A percentile compares a stretch with the other conserved stretches of the same genome.
Evolutionary conservation across 1,139 yeast genomes (phyloP).

Genomic region (Suhomyces atakaporum): DNA sequence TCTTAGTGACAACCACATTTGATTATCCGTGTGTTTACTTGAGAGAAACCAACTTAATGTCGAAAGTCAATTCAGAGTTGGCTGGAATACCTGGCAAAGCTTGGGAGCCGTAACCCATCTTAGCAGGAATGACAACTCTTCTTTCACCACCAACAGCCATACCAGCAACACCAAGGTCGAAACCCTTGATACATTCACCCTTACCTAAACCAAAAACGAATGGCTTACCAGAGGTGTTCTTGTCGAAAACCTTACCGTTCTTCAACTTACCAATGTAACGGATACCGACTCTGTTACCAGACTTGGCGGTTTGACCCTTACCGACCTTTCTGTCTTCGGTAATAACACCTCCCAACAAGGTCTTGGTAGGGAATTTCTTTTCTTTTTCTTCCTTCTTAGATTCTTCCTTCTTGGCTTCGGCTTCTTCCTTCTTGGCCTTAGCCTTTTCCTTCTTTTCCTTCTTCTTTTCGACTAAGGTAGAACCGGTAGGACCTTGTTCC

Average conservation of each 20-base stretch:
- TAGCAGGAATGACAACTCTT: constrained; percentile 92
- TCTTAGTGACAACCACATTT: no score
- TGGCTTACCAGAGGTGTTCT: constrained; percentile 97
- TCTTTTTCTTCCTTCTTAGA: constrained; percentile 20
- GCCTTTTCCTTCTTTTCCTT: constrained; percentile 19
- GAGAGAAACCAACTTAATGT: constrained; percentile 88
- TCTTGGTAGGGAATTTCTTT: constrained; percentile 62
- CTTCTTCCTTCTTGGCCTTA: constrained; percentile 21
- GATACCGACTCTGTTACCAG: constrained; percentile 89
- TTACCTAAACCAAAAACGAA: constrained; percentile 87
- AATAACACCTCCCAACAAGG: constrained; percentile 88
- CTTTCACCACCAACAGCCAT: constrained; percentile 99
- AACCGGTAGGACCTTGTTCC: constrained; percentile 89
- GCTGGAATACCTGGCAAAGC: constrained; percentile 96
- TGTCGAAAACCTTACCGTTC: constrained; percentile 95
- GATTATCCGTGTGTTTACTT: no score
- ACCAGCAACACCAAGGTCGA: constrained; percentile 98
- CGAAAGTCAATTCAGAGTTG: constrained; percentile 93
- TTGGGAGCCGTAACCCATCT: constrained; percentile 95
- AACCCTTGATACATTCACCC: constrained; percentile 98
- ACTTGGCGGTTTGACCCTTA: constrained; percentile 83
- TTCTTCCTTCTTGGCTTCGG: constrained; percentile 22
- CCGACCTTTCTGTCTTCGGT: constrained; percentile 92
- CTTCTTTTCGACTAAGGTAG: constrained; percentile 38
- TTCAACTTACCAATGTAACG: constrained; percentile 97